A percentile compares a stretch with the other conserved stretches of the same genome.
These are phyloP conservation scores for Saccharomycopsis amapae DNA, from an alignment of 805 yeast genomes.

Conservation along the genomic window DNA sequence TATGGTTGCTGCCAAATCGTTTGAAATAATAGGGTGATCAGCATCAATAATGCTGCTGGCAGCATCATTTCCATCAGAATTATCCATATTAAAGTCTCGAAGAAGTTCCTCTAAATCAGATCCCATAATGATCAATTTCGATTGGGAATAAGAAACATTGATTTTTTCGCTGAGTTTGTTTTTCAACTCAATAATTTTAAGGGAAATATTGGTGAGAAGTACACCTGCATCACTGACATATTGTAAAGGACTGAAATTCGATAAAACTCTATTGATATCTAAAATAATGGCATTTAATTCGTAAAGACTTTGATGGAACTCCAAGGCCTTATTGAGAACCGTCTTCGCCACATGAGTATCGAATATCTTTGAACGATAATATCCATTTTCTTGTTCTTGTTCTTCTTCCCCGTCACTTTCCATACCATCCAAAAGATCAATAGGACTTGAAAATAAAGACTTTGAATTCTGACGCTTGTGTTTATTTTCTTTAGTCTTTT, in stretches of 20 bases:
- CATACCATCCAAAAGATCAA: not conserved
- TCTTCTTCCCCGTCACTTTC: not conserved
- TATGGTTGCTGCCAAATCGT: conserved; percentile 29
- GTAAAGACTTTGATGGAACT: conserved; percentile 36
- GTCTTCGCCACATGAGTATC: conserved; percentile 41
- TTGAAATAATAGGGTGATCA: conserved; percentile 20
- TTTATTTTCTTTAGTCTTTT: too few relatives aligned
- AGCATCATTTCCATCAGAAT: conserved; percentile 4
- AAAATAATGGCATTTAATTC: conserved; percentile 41
- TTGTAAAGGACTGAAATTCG: conserved; percentile 37
- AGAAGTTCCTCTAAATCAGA: conserved; percentile 39
- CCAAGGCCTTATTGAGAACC: conserved; percentile 41
- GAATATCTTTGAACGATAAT: conserved; percentile 26
- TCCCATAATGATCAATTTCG: conserved; percentile 49
- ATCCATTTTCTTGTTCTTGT: not conserved
- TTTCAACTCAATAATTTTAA: conserved; percentile 43
- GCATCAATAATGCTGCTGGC: conserved; percentile 26
- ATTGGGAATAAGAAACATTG: conserved; percentile 48
- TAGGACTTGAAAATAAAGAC: not conserved
- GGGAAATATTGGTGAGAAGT: conserved; percentile 41
- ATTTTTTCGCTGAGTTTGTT: conserved; percentile 40
- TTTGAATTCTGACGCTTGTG: not conserved
- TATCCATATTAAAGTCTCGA: conserved; percentile 16
- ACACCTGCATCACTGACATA: conserved; percentile 53
- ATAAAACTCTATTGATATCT: conserved; percentile 36